Base-by-base conservation (phyloP, 371 early-diverging fungal species). In the Dentiscutata heterogama region DNA sequence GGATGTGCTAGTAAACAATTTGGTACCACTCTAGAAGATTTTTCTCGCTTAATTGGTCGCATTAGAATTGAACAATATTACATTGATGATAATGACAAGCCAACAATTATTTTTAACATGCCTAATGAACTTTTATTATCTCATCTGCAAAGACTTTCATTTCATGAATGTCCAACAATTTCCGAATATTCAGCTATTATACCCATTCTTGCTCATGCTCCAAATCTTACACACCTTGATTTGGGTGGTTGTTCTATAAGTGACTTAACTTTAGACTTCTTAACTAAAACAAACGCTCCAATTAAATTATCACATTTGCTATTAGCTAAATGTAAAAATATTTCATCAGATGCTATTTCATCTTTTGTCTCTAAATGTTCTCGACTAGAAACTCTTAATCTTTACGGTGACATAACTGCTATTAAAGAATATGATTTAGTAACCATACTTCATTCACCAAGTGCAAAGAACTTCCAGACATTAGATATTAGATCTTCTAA, bases 221-320 rank as follows among this genome's bases (percentile, higher is more conserved):
- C 78, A 61, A 78, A 78, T 46, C 35, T 78, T 64, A 78, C 78
- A n/a, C 78, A 78, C n/a, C 39, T 7, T 10, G n/a, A n/a, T n/a
- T n/a, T n/a, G n/a, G n/a, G n/a, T n/a, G n/a, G n/a, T n/a, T n/a
- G n/a, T n/a, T n/a, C n/a, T n/a, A n/a, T n/a, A n/a, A n/a, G n/a
- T n/a, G n/a, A n/a, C n/a, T n/a, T n/a, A n/a, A n/a, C n/a, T 25
- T 11, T 8, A 29, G 50, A n/a, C n/a, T n/a, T n/a, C n/a, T n/a
- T n/a, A n/a, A n/a, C n/a, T n/a, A n/a, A n/a, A 29, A 78, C 78
- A 13, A 78, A 78, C 14, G 39, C 13, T 6, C 13, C 51, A 0
- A 64, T 20, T 25, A 50, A 31, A 2, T 64, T 78, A 31, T 46
- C 25, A 25, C 64, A 78, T 50, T 51, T 14, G n/a, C n/a, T n/a